Conservation (phyloP, 352 stramenopile genomes). For the Blastocystis sp. region DNA sequence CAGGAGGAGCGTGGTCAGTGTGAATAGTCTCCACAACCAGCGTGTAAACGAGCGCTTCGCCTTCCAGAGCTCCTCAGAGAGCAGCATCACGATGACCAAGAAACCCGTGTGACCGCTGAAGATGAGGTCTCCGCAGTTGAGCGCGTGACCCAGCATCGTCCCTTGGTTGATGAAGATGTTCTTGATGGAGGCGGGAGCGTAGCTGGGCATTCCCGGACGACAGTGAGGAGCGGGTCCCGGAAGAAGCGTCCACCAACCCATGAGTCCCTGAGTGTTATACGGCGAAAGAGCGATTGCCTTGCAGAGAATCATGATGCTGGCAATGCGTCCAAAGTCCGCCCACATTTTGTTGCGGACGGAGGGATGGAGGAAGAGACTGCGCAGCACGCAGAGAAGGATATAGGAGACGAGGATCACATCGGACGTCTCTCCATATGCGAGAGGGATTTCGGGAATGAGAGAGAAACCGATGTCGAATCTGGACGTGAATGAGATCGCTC, state of each 20-base stretch:
- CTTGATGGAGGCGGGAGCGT: conserved; percentile 7
- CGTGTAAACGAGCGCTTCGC: not conserved
- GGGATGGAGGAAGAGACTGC: conserved; percentile 36
- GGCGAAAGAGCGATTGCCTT: not conserved
- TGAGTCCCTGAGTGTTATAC: conserved; percentile 20
- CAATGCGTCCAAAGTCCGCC: conserved; percentile 51
- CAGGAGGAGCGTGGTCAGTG: not conserved
- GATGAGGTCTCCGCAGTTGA: conserved; percentile 54
- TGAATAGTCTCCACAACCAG: conserved; percentile 18
- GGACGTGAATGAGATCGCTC: not conserved
- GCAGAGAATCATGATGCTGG: conserved; percentile 54
- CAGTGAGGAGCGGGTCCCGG: conserved; percentile 47
- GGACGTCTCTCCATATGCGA: conserved; percentile 33
- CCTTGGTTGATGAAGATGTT: conserved; percentile 54
- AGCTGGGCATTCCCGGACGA: conserved; percentile 11
- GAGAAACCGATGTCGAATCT: conserved; percentile 52
- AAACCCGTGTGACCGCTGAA: conserved; percentile 54
- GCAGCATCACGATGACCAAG: conserved; percentile 45
- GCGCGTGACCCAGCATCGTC: conserved; percentile 36
- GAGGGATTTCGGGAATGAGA: conserved; percentile 38
- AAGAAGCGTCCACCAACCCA: conserved; percentile 56
- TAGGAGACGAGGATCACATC: conserved; percentile 38
- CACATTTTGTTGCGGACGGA: conserved; percentile 57
- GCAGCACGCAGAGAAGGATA: conserved; percentile 25
- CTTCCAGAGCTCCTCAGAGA: conserved; percentile 44